Percentiles rank a stretch among this genome's conserved stretches.
These are phyloP conservation scores for Solanum acaule DNA, from an alignment of 257 asterid species.

Conservation along the genomic window DNA sequence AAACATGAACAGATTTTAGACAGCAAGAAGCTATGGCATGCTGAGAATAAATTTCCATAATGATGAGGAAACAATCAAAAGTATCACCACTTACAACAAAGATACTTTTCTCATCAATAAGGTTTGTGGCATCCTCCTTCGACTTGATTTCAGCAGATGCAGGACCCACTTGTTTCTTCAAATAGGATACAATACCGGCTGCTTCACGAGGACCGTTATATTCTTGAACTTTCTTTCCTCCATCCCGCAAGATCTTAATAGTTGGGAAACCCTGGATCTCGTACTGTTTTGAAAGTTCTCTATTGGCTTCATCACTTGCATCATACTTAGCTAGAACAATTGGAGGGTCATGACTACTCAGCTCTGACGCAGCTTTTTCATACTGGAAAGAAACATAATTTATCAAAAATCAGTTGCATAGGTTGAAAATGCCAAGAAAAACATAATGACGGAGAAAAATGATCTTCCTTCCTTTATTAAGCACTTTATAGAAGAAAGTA, in stretches of 20 bases:
- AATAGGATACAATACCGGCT: constrained; percentile 54
- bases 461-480: background rate
- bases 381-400: constrained; percentile 26
- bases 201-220: constrained; percentile 90
- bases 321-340: constrained; percentile 69
- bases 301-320: constrained; percentile 48
- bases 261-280: constrained; percentile 75
- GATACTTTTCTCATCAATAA: constrained; percentile 48
- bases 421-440: background rate
- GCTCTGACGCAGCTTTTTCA: constrained; percentile 64
- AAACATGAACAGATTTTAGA: background rate
- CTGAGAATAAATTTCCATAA: background rate
- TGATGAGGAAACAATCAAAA: background rate
- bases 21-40: background rate
- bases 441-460: background rate
- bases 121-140: constrained; percentile 39
- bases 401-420: background rate
- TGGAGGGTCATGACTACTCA: constrained; percentile 70
- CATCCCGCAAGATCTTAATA: constrained; percentile 65
- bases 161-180: constrained; percentile 82
- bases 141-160: constrained; percentile 72
- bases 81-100: constrained; percentile 37
- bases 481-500: background rate
- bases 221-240: constrained; percentile 54
- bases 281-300: constrained; percentile 40